A percentile compares a stretch with the other conserved stretches of the same genome.
These are phyloP conservation scores for Orbilia brochopaga DNA, from an alignment of 2,329 filamentous ascomycete genomes.

Conservation along the genomic window DNA sequence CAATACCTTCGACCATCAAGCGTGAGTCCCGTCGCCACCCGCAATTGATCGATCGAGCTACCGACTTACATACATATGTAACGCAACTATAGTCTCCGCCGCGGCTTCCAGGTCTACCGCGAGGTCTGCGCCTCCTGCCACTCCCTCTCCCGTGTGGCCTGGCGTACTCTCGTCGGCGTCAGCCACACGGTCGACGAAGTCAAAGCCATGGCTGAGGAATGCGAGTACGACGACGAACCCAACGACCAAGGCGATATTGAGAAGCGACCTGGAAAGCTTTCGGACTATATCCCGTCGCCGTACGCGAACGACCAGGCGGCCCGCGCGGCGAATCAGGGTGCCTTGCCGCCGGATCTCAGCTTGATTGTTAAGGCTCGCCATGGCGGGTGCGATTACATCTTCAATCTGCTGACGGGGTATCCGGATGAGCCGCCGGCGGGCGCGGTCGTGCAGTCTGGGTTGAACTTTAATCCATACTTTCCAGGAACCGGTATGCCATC, in stretches of 20 bases:
- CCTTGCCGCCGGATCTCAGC: constrained; percentile 93
- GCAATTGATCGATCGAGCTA: background rate
- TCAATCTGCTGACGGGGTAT: constrained; percentile 94
- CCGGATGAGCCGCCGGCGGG: constrained; percentile 94
- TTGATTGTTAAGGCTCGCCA: constrained; percentile 97
- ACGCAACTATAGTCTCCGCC: constrained; percentile 74
- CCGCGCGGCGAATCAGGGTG: constrained; percentile 97
- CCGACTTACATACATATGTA: constrained; percentile 6
- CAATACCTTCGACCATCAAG: constrained; percentile 96
- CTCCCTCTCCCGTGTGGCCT: constrained; percentile 91
- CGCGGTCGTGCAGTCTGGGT: constrained; percentile 79
- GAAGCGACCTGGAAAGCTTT: constrained; percentile 97
- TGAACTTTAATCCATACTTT: constrained; percentile 99
- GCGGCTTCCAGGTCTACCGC: constrained; percentile 98
- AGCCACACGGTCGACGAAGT: constrained; percentile 97
- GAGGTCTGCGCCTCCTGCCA: constrained; percentile 98
- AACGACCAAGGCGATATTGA: constrained; percentile 98
- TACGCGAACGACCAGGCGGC: constrained; percentile 99
- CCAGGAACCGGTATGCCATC: constrained; percentile 76
- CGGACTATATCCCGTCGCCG: constrained; percentile 90
- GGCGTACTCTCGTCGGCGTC: constrained; percentile 86
- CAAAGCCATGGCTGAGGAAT: constrained; percentile 95
- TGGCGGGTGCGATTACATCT: constrained; percentile 98
- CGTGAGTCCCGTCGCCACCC: constrained; percentile 72
- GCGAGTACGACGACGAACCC: constrained; percentile 97